These are phyloP conservation scores for Candida ponderosae DNA, from an alignment of 805 yeast genomes.

Conservation along the genomic window DNA sequence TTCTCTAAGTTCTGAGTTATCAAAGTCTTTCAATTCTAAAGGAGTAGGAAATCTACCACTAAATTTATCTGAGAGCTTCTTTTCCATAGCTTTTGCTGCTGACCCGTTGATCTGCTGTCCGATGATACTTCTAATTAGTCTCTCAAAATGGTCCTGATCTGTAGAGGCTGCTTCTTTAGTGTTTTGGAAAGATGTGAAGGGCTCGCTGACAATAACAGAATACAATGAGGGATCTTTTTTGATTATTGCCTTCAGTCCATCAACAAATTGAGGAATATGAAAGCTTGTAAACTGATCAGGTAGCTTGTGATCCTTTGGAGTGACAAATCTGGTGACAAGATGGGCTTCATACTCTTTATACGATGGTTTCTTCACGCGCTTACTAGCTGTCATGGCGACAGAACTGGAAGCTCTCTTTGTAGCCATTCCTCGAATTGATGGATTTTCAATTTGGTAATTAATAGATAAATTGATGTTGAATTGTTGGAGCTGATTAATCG, in stretches of 20 bases:
- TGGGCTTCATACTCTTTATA: constrained; percentile 8
- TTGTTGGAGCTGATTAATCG: too few relatives aligned
- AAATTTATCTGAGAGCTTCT: constrained; percentile 33
- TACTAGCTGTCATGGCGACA: too few relatives aligned
- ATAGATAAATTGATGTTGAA: too few relatives aligned
- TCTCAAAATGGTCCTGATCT: constrained; percentile 29
- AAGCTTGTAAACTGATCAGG: constrained; percentile 17
- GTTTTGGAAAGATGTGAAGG: constrained; percentile 22
- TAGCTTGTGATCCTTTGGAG: constrained; percentile 9
- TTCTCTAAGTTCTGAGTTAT: constrained; percentile 41
- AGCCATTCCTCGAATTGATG: too few relatives aligned
- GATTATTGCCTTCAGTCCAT: constrained; percentile 26
- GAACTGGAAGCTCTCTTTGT: too few relatives aligned
- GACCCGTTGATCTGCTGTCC: constrained; percentile 75
- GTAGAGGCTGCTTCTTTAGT: constrained; percentile 7
- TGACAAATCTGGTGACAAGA: constrained; percentile 6
- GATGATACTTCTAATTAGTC: constrained; percentile 42
- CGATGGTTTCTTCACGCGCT: too few relatives aligned
- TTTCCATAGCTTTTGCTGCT: constrained; percentile 64
- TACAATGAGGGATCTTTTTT: constrained; percentile 29
- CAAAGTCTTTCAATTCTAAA: constrained; percentile 28
- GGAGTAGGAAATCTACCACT: constrained; percentile 45
- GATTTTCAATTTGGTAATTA: too few relatives aligned
- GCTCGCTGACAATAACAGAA: constrained; percentile 15
- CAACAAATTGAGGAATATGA: constrained; percentile 25